Base-by-base conservation (phyloP, 2,329 filamentous ascomycete species). In the Colletotrichum gloeosporioides region DNA sequence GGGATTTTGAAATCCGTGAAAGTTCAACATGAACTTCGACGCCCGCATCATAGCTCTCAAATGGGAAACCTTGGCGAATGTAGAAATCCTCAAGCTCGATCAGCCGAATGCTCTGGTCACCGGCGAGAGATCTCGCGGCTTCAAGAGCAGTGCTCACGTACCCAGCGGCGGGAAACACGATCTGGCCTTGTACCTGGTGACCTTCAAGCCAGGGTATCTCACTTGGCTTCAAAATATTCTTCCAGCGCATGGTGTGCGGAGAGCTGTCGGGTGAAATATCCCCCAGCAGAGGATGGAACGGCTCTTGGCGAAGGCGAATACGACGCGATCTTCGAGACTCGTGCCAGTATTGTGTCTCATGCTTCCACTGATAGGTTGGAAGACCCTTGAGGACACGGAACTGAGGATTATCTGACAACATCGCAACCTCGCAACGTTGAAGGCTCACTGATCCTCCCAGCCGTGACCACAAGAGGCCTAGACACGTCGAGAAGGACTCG, bases 81-180 rank as follows among this genome's bases (percentile, higher is more conserved):
- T 55, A n/a, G n/a, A 68, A 22, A 25, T 68, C 44, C 18, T 25
- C 29, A 13, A 68, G 16, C 13, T 55, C 65, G 9, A 68, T 22
- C 0, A 55, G 65, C 1, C n/a, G 25, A 34, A 68, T 25, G n/a
- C 15, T 22, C 0, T 25, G 27, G 9, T 10, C 31, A 9, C 44
- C 65, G 4, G 65, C 65, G 9, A 68, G 18, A 27, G 18, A 36
- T 25, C 9, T 32, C 7, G 65, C 65, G 1, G 65, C 18, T 12
- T 87, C 85, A 2, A 86, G 77, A 2, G 82, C 84, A 82, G 87
- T 86, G 4, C 80, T 78, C 0, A 86, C 39, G 65, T 86, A 88
- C 0, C 79, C 84, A 9, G 86, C 82, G 1, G 78, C 83, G 0
- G 88, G 87, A 36, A 87, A 88, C 0, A 89, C 79, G 15, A 82